phyloP scores from a whole-genome alignment of 2,329 filamentous ascomycete genomes.

The Colletotrichum eleusines region DNA sequence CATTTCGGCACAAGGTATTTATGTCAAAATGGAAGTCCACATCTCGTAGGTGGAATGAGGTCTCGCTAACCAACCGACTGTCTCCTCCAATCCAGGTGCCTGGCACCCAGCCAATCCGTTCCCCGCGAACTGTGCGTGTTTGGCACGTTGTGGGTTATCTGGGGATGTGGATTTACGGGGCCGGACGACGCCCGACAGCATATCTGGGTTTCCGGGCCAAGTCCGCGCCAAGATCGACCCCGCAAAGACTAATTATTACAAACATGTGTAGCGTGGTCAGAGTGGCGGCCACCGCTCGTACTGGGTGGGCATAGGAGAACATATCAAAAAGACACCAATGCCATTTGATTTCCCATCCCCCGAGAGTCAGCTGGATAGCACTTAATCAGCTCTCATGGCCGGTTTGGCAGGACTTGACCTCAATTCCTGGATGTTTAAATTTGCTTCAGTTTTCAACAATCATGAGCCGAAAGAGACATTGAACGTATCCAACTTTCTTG shows the following conservation, averaged over 20 bases:
- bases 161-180: conserved; percentile 10
- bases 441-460: not conserved
- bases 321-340: not conserved
- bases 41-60: not conserved
- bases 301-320: not conserved
- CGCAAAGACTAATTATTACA: not conserved
- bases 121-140: not conserved
- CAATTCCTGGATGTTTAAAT: not conserved
- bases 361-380: not conserved
- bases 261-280: not conserved
- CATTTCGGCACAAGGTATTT: not conserved
- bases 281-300: not conserved
- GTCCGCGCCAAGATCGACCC: not conserved
- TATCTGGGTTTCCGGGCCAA: not conserved
- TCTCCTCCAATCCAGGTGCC: not conserved
- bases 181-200: not conserved
- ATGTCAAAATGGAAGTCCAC: not conserved
- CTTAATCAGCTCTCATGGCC: not conserved
- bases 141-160: conserved; percentile 19
- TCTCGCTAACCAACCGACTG: not conserved
- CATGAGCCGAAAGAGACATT: not conserved
- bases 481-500: not conserved
- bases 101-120: not conserved
- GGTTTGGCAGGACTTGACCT: not conserved
- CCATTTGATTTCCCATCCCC: too few relatives aligned